Evolutionary conservation across 176 grass and related monocot species (phyloP).

Genomic region (Elaeis guineensis): DNA sequence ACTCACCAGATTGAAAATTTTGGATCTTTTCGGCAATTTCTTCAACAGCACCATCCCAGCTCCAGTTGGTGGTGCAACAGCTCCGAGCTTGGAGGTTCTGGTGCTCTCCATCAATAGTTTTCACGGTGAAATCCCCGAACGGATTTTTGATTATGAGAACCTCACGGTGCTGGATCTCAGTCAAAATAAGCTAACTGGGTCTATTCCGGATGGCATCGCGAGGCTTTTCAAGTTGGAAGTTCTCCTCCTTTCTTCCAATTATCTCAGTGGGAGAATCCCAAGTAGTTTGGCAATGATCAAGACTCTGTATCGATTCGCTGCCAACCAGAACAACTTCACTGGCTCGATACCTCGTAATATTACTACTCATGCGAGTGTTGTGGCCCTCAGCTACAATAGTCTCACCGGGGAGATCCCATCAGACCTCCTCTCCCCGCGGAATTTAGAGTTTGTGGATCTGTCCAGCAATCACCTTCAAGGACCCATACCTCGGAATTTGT

Average conservation of each 20-base stretch:
- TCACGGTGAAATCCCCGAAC: slow-evolving; percentile 6
- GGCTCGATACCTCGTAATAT: slow-evolving; percentile 13
- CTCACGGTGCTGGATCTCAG: slow-evolving; percentile 61
- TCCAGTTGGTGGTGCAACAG: not conserved
- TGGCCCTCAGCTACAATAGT: slow-evolving; percentile 67
- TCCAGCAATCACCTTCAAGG: slow-evolving; percentile 12
- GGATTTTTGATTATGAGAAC: slow-evolving; percentile 11
- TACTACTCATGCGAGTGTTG: slow-evolving; percentile 26
- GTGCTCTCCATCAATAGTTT: slow-evolving; percentile 39
- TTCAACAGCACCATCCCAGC: slow-evolving; percentile 20
- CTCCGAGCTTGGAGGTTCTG: slow-evolving; percentile 26
- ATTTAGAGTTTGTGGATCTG: slow-evolving; percentile 47
- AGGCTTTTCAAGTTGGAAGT: slow-evolving; percentile 31
- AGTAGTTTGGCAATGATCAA: not conserved
- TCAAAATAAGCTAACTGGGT: slow-evolving; percentile 31
- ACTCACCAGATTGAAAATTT: slow-evolving; percentile 29
- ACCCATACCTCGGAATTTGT: no score
- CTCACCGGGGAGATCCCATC: slow-evolving; percentile 26
- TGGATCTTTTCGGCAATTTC: slow-evolving; percentile 37
- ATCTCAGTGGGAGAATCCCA: slow-evolving; percentile 22
- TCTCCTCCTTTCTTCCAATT: slow-evolving; percentile 46
- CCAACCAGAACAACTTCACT: slow-evolving; percentile 45
- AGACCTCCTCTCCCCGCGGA: slow-evolving; percentile 15
- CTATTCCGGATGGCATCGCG: slow-evolving; percentile 10
- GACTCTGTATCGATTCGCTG: slow-evolving; percentile 35